Percentiles rank a stretch among this genome's conserved stretches.
Conservation (phyloP, 805 yeast species). For the Candida adriatica region DNA sequence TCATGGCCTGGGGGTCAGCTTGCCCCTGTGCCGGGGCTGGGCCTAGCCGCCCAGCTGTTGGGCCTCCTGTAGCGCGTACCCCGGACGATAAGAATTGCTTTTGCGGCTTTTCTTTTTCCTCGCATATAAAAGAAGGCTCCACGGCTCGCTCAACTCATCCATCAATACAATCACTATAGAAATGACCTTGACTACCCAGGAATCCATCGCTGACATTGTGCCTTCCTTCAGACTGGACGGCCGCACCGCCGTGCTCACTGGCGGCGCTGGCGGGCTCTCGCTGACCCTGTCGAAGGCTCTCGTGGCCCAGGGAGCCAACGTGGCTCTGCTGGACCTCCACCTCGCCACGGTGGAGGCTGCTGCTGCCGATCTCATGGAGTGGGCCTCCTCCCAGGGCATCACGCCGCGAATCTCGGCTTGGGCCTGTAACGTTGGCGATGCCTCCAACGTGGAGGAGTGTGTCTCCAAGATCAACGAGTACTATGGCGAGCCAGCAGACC, state of each 20-base stretch:
- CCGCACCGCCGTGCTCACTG: constrained; percentile 66
- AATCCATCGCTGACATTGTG: constrained; percentile 25
- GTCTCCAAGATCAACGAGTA: constrained; percentile 48
- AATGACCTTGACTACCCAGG: constrained; percentile 9
- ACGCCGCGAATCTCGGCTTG: constrained; percentile 45
- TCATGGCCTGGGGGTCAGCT: no score
- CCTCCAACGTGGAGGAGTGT: constrained; percentile 47
- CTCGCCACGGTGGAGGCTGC: constrained; percentile 50
- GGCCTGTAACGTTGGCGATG: constrained; percentile 69
- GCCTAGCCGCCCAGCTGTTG: no score
- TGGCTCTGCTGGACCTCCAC: constrained; percentile 68
- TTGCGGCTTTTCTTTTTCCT: not conserved
- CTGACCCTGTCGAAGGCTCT: constrained; percentile 58
- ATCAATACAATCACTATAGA: not conserved
- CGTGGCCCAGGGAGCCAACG: constrained; percentile 68
- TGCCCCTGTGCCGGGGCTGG: no score
- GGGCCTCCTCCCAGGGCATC: constrained; percentile 35
- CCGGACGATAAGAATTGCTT: not conserved
- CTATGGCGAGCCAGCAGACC: constrained; percentile 55
- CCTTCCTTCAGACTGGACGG: constrained; percentile 66
- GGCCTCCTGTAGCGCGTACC: no score
- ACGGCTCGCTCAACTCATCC: not conserved
- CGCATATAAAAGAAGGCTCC: not conserved
- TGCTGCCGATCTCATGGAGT: constrained; percentile 40
- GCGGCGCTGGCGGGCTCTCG: constrained; percentile 78